phyloP scores from a whole-genome alignment of 176 grass and related monocot species.

The Carex littledalei region DNA sequence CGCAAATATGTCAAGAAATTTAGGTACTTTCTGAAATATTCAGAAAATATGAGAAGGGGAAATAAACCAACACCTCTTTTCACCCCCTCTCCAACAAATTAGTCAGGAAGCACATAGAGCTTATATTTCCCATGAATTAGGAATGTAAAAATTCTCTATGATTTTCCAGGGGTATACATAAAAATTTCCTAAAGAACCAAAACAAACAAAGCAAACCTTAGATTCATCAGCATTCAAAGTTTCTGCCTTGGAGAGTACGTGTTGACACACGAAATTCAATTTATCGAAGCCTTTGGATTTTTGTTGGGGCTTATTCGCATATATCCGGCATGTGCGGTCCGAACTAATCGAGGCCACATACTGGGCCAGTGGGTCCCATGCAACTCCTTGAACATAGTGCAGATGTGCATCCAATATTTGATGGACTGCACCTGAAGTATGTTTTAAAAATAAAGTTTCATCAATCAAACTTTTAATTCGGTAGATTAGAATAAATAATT shows the following conservation, averaged over 20 bases:
- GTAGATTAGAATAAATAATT: neutral
- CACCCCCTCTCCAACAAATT: neutral
- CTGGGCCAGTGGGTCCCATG: constrained; percentile 91
- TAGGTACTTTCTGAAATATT: neutral
- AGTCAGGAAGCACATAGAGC: neutral
- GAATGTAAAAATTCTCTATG: neutral
- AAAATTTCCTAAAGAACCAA: neutral
- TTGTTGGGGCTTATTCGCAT: constrained; percentile 78
- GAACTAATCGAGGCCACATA: constrained; percentile 91
- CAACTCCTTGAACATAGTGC: constrained; percentile 97
- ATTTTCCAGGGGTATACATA: neutral
- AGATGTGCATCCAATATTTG: constrained; percentile 89
- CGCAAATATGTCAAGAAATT: neutral
- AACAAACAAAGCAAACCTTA: constrained; percentile 47
- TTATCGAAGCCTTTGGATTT: constrained; percentile 63
- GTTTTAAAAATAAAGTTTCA: neutral
- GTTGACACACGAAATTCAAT: constrained; percentile 83
- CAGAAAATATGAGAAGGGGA: neutral
- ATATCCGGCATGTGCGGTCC: constrained; percentile 85
- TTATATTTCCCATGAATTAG: neutral
- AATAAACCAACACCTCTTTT: neutral
- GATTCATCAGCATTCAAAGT: constrained; percentile 56
- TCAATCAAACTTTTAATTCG: neutral
- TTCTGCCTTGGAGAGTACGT: constrained; percentile 61
- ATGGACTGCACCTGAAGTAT: constrained; percentile 49